Percentiles rank a stretch among this genome's conserved stretches.
Conservation (phyloP, 441 rosid genomes). For the Syzygium malaccense region DNA sequence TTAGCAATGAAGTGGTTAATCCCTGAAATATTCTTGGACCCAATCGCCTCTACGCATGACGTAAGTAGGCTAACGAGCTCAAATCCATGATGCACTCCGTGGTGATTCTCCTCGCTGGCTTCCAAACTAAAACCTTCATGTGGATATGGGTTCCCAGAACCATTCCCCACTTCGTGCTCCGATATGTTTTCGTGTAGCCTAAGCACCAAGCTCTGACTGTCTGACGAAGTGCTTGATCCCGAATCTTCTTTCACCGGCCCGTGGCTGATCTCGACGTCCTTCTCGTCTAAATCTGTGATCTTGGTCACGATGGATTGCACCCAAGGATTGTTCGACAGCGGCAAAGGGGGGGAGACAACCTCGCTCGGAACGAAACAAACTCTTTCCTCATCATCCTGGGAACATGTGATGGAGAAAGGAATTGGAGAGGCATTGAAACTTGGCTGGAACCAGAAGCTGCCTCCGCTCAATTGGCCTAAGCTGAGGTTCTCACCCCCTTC, state of each 20-base stretch:
- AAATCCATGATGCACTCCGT: conserved; percentile 45
- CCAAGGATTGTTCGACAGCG: conserved; percentile 67
- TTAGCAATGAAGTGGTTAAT: conserved; percentile 60
- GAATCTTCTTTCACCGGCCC: conserved; percentile 61
- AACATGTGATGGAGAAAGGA: conserved; percentile 70
- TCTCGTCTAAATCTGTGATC: conserved; percentile 61
- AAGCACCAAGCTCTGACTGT: conserved; percentile 53
- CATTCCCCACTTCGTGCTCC: conserved; percentile 47
- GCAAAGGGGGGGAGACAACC: conserved; percentile 60
- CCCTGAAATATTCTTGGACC: conserved; percentile 52
- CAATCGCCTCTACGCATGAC: conserved; percentile 81
- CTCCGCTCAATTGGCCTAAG: conserved; percentile 33
- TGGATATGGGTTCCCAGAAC: conserved; percentile 41
- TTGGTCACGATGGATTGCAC: conserved; percentile 60
- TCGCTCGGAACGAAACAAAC: conserved; percentile 66
- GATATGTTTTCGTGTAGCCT: conserved; percentile 30
- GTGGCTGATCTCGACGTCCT: conserved; percentile 52
- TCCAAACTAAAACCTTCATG: conserved; percentile 25
- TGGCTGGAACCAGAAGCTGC: conserved; percentile 72
- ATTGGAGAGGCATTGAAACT: conserved; percentile 36
- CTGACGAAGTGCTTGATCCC: conserved; percentile 74
- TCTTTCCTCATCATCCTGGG: conserved; percentile 58
- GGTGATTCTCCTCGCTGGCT: conserved; percentile 29
- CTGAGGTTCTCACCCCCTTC: conserved; percentile 23
- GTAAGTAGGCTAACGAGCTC: conserved; percentile 72